These are phyloP conservation scores for Euphorbia tirucalli DNA, from an alignment of 345 rosid genomes.

Conservation along the genomic window DNA sequence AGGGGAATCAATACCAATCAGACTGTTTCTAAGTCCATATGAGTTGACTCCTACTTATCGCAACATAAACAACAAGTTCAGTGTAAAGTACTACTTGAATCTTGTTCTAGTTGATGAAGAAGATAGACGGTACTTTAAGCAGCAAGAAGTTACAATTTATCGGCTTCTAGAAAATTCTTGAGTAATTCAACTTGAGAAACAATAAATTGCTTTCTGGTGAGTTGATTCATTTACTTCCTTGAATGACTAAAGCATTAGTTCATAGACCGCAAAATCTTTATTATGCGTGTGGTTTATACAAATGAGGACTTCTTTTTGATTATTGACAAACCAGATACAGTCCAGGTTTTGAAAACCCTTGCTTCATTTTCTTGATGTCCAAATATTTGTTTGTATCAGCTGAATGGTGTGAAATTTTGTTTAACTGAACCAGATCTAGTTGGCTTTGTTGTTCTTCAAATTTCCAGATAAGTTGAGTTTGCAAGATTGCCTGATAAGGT, in stretches of 20 bases:
- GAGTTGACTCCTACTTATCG: constrained; percentile 92
- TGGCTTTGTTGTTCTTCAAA: not conserved
- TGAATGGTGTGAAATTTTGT: too few species aligned
- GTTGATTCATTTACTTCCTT: not conserved
- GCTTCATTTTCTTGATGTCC: too few species aligned
- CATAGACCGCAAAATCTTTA: not conserved
- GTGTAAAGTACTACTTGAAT: constrained; percentile 91
- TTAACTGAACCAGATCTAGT: too few species aligned
- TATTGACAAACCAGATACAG: not conserved
- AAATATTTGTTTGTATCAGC: too few species aligned
- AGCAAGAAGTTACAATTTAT: constrained; percentile 88
- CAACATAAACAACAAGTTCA: constrained; percentile 96
- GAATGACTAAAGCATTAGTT: not conserved
- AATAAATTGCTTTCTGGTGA: not conserved
- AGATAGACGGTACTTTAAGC: constrained; percentile 95
- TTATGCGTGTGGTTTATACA: not conserved
- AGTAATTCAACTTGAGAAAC: not conserved
- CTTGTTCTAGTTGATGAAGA: constrained; percentile 96
- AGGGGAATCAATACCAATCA: constrained; percentile 97
- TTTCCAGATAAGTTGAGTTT: not conserved
- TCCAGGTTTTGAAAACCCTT: not conserved
- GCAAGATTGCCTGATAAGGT: too few species aligned
- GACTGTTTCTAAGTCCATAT: constrained; percentile 90
- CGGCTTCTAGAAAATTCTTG: constrained; percentile 71
- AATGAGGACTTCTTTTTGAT: not conserved